phyloP scores from a whole-genome alignment of 495 filamentous ascomycete species.

The Astrothelium subdiscretum region DNA sequence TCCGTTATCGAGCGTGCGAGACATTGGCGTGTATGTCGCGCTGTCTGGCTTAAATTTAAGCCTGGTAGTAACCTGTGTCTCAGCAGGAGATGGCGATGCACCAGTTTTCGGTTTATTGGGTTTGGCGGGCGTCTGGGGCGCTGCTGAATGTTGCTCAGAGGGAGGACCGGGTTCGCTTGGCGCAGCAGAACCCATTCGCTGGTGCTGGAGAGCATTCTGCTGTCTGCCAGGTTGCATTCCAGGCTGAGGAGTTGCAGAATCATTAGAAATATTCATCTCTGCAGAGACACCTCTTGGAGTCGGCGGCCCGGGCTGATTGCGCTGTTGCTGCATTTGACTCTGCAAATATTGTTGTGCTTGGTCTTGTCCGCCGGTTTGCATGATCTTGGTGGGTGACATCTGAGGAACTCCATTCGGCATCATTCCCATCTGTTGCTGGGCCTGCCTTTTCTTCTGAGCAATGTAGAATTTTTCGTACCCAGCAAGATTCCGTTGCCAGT shows the following conservation, averaged over 20 bases:
- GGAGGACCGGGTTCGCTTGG: background rate
- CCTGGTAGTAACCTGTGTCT: slow-evolving; percentile 4
- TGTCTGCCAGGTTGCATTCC: slow-evolving; percentile 2
- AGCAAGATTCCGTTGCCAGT: slow-evolving; percentile 63
- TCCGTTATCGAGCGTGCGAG: slow-evolving; percentile 6
- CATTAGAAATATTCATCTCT: slow-evolving; percentile 21
- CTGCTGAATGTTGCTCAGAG: background rate
- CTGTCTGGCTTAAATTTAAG: slow-evolving; percentile 16
- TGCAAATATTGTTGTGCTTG: slow-evolving; percentile 31
- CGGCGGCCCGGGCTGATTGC: slow-evolving; percentile 19
- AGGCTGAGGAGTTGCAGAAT: slow-evolving; percentile 15
- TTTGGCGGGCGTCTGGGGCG: slow-evolving; percentile 1
- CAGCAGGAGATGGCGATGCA: slow-evolving; percentile 10
- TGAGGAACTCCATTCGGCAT: slow-evolving; percentile 24
- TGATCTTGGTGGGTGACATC: slow-evolving; percentile 36
- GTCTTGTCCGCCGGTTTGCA: slow-evolving; percentile 29
- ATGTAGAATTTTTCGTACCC: slow-evolving; percentile 57
- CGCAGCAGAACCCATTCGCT: slow-evolving; percentile 9
- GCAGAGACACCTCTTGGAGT: slow-evolving; percentile 15
- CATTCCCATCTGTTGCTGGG: slow-evolving; percentile 31
- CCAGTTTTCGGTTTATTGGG: background rate
- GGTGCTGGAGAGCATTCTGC: slow-evolving; percentile 6
- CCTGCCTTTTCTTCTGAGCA: slow-evolving; percentile 27
- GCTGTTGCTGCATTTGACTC: slow-evolving; percentile 31
- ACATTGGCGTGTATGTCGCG: slow-evolving; percentile 15